A percentile compares a stretch with the other conserved stretches of the same genome.
These are phyloP conservation scores for Fusarium agapanthi DNA, from an alignment of 2,329 filamentous ascomycete species.

Conservation along the genomic window DNA sequence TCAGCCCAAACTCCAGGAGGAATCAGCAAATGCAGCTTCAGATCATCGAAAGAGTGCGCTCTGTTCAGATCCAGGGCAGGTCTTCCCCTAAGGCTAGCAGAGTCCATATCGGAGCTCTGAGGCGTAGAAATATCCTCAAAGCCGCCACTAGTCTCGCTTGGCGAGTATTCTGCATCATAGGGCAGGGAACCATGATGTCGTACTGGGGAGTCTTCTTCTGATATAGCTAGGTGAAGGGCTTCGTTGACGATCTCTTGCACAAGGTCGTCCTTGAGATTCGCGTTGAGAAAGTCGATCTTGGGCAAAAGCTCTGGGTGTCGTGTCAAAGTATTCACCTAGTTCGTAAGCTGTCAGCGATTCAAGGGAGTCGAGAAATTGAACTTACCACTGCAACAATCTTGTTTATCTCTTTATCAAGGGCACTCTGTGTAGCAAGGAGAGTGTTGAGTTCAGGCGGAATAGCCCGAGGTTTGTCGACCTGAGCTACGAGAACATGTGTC, in stretches of 20 bases:
- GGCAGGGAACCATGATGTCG: too few species aligned
- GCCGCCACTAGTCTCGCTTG: too few species aligned
- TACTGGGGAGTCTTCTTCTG: too few species aligned
- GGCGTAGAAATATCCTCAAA: too few species aligned
- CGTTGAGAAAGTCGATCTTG: neutral
- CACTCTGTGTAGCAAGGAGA: neutral
- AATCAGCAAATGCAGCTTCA: too few species aligned
- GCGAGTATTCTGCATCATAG: too few species aligned
- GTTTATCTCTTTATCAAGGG: neutral
- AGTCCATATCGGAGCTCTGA: too few species aligned
- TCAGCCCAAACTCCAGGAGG: too few species aligned
- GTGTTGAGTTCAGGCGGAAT: neutral
- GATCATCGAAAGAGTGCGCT: too few species aligned
- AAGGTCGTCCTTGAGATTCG: neutral
- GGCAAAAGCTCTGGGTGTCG: neutral
- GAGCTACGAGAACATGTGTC: neutral
- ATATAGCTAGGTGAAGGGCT: neutral
- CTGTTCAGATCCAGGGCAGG: too few species aligned
- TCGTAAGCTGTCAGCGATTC: accelerated
- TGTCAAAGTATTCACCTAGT: neutral
- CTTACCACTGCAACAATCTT: neutral
- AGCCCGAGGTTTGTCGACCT: neutral
- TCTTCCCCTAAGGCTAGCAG: too few species aligned
- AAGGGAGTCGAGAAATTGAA: accelerated
- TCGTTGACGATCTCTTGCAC: neutral